Base-by-base conservation (phyloP, 129 eudicot genomes). In the Ambrosia artemisiifolia region DNA sequence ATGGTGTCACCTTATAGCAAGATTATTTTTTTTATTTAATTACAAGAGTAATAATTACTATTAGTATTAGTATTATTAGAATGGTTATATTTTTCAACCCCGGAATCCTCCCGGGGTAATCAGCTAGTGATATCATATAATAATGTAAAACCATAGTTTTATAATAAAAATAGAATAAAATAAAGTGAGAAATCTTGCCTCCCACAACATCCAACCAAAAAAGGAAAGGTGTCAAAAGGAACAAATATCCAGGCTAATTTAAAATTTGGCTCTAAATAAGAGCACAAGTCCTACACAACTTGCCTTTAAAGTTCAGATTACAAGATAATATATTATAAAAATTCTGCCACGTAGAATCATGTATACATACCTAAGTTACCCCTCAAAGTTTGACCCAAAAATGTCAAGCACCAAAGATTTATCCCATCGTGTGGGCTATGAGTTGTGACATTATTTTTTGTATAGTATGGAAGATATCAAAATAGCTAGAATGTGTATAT, bases 181-280 rank as follows among this genome's bases (percentile, higher is more conserved):
- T 61, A 70, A 38, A 38, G 3, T 63, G 11, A 36, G 46, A 50
- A 78, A 63, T 78, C 72, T 78, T 78, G 81, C 77, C 81, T 62
- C 81, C 81, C 81, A 63, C 55, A 78, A 3, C 77, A 63, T 63
- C 81, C 81, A 78, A 78, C 81, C 81, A 62, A 32, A 78, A 70
- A 12, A 6, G 81, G 81, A 78, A 78, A 78, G 40, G 81, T 78
- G 81, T 71, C 67, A 70, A 57, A 57, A 62, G 81, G 72, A 70
- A 33, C 81, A 63, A 30, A 70, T 51, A 50, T 63, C 77, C 42
- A 78, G 63, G 67, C 72, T 70, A 40, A 62, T 77, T 61, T 49
- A 61, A 62, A 36, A 70, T 28, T 38, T 49, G 11, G 59, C 67
- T 24, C 66, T 77, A 70, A 77, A 62, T 42, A 75, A 63, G 66